These are phyloP conservation scores for Penicillium sp. DNA, from an alignment of 2,329 filamentous ascomycete genomes.

Conservation along the genomic window DNA sequence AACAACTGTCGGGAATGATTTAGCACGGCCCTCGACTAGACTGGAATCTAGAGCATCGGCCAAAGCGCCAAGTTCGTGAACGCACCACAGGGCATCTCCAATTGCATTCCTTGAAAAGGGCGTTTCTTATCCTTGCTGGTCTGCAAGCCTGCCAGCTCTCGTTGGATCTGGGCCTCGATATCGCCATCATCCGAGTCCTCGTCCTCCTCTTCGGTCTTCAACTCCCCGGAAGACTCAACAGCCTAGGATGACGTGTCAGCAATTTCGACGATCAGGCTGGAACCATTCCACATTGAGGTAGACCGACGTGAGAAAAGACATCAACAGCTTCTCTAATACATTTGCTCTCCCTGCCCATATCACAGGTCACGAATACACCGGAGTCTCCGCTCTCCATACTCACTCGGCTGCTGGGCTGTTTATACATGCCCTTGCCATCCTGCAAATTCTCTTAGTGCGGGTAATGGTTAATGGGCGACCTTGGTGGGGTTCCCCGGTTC, in stretches of 20 bases:
- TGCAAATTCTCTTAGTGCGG: slow-evolving; percentile 2
- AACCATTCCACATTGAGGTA: neutral
- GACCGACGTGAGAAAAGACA: slow-evolving; percentile 54
- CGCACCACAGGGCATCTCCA: slow-evolving; percentile 52
- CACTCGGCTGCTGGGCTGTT: slow-evolving; percentile 31
- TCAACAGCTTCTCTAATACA: slow-evolving; percentile 58
- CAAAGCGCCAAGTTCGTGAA: slow-evolving; percentile 3
- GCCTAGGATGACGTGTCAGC: slow-evolving; percentile 5
- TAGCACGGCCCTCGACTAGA: slow-evolving; percentile 17
- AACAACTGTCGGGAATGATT: slow-evolving; percentile 43
- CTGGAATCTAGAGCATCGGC: neutral
- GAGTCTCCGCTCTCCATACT: slow-evolving; percentile 51
- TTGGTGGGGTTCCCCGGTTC: neutral
- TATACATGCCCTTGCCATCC: slow-evolving; percentile 17
- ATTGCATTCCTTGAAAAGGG: slow-evolving; percentile 52
- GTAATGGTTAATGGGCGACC: neutral
- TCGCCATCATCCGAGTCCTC: slow-evolving; percentile 46
- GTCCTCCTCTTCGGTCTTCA: slow-evolving; percentile 20
- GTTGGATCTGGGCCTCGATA: slow-evolving; percentile 60
- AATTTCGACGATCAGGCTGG: neutral
- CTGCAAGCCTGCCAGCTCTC: slow-evolving; percentile 56
- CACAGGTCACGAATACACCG: slow-evolving; percentile 63
- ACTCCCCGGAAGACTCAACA: slow-evolving; percentile 9
- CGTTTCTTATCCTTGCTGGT: slow-evolving; percentile 46
- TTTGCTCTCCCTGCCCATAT: slow-evolving; percentile 60